These are phyloP conservation scores for Conticribra weissflogii DNA, from an alignment of 108 stramenopile species.

Conservation along the genomic window DNA sequence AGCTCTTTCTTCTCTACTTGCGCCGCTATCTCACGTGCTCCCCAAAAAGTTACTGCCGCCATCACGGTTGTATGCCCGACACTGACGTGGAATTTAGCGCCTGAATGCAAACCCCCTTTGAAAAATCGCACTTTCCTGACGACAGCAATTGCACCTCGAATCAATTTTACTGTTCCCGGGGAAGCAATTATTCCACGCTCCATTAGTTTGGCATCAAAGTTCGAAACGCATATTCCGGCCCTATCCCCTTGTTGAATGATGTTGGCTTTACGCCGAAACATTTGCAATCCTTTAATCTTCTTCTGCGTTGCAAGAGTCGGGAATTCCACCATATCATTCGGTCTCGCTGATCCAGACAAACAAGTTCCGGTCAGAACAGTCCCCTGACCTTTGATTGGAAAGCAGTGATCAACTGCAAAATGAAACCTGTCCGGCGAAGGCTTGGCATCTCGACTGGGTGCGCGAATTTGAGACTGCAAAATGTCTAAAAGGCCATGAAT, in stretches of 20 bases:
- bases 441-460: constrained; percentile 57
- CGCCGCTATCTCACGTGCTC: constrained; percentile 81
- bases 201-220: constrained; percentile 90
- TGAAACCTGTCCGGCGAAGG: constrained; percentile 67
- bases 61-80: constrained; percentile 96
- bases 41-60: constrained; percentile 97
- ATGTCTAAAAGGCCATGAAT: constrained; percentile 70
- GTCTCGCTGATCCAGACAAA: constrained; percentile 76
- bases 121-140: constrained; percentile 91
- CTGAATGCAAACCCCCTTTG: constrained; percentile 59
- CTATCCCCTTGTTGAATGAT: constrained; percentile 92
- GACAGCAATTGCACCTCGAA: constrained; percentile 84
- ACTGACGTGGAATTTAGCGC: constrained; percentile 89
- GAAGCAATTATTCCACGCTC: constrained; percentile 92
- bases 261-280: constrained; percentile 89
- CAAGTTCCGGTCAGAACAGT: constrained; percentile 98
- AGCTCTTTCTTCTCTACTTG: constrained; percentile 12
- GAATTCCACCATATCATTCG: constrained; percentile 93
- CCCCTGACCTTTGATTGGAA: constrained; percentile 95
- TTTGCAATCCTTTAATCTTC: constrained; percentile 97
- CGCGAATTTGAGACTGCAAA: constrained; percentile 62
- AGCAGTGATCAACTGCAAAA: constrained; percentile 95
- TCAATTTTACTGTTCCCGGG: constrained; percentile 82
- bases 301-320: constrained; percentile 83
- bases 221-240: constrained; percentile 93